Conservation (phyloP, 306 rosid genomes). For the Crataegus laevigata region DNA sequence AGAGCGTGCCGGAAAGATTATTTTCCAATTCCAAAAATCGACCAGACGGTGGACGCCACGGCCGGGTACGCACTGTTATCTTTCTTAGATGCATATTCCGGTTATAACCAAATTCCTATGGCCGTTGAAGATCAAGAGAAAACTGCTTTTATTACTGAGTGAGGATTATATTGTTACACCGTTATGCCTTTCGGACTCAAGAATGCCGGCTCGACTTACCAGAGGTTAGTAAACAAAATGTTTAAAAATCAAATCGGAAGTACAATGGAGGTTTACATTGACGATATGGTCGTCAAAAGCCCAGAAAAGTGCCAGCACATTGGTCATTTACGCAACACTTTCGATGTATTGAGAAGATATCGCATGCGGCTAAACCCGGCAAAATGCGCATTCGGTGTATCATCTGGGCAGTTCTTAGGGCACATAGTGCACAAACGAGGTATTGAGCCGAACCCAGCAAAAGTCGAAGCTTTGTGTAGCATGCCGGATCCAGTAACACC, state of each 20-base stretch:
- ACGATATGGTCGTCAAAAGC: background rate
- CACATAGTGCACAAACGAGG: background rate
- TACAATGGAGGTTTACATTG: background rate
- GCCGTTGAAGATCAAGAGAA: too few species aligned
- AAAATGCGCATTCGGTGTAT: background rate
- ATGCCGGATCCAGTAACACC: background rate
- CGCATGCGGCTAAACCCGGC: background rate
- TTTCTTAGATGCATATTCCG: background rate
- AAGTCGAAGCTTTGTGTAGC: background rate
- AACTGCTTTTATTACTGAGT: too few species aligned
- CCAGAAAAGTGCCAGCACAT: background rate
- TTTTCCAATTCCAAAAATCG: background rate
- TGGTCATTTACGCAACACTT: background rate
- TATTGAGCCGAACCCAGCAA: background rate
- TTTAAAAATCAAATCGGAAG: background rate
- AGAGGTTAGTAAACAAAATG: background rate
- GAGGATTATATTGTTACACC: too few species aligned
- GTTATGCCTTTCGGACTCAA: too few species aligned
- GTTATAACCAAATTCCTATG: too few species aligned
- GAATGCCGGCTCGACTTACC: too few species aligned
- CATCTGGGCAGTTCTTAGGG: background rate
- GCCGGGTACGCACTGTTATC: background rate
- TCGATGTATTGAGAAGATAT: background rate
- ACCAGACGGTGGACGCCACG: background rate
- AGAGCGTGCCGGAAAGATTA: background rate